Percentiles rank a stretch among this genome's conserved stretches.
phyloP scores from a whole-genome alignment of 768 basidiomycete species.

The Paxillus rubicundulus region DNA sequence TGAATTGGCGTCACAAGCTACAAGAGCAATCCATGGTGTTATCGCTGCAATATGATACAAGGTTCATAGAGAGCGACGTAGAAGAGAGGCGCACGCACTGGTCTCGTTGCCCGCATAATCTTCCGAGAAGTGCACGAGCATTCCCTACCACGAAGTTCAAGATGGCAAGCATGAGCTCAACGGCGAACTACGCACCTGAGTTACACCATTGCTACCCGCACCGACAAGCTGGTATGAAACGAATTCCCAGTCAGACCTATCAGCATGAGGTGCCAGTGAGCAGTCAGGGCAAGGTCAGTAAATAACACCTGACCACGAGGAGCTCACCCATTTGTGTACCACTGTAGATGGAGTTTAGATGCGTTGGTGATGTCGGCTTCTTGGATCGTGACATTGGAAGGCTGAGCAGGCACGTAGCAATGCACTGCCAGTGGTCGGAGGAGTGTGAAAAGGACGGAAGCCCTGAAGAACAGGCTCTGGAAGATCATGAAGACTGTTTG shows the following conservation, averaged over 20 bases:
- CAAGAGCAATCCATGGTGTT: constrained; percentile 90
- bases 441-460: constrained; percentile 7
- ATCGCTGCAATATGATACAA: constrained; percentile 41
- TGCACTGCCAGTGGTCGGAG: constrained; percentile 10
- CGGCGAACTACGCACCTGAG: constrained; percentile 43
- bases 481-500: constrained; percentile 15
- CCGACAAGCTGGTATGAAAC: constrained; percentile 63
- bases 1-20: constrained; percentile 78
- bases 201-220: constrained; percentile 46
- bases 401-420: constrained; percentile 69
- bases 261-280: constrained; percentile 2
- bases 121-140: constrained; percentile 82
- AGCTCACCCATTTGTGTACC: constrained; percentile 53
- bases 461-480: background rate
- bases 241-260: constrained; percentile 49
- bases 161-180: background rate
- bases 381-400: constrained; percentile 62
- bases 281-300: constrained; percentile 10
- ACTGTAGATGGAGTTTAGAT: constrained; percentile 52
- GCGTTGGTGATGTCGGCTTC: constrained; percentile 53
- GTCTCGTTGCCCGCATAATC: constrained; percentile 44
- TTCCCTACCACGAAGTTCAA: constrained; percentile 49
- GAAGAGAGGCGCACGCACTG: constrained; percentile 43
- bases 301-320: background rate
- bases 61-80: constrained; percentile 8